Conservation (phyloP, 768 basidiomycete species). For the Lentinula boryana region DNA sequence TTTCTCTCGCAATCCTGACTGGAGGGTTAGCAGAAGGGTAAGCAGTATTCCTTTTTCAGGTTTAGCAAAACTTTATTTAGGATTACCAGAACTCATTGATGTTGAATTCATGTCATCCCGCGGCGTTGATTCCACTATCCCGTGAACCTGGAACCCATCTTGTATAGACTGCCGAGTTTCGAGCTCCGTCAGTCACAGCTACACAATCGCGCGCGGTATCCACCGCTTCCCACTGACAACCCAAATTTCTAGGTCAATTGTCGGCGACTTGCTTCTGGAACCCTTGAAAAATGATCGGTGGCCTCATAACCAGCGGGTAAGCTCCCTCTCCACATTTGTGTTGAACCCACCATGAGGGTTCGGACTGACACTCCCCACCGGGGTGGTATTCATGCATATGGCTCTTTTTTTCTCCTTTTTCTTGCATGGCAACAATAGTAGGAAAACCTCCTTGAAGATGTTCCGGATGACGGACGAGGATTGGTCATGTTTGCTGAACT, state of each 20-base stretch:
- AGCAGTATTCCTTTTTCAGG: background rate
- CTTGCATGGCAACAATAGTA: too few species aligned
- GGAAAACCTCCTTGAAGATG: too few species aligned
- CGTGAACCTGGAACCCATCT: background rate
- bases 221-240: background rate
- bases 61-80: background rate
- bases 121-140: background rate
- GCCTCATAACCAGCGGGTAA: background rate
- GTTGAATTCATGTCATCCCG: background rate
- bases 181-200: background rate
- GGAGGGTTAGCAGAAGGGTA: background rate
- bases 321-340: too few species aligned
- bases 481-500: too few species aligned
- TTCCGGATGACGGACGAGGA: too few species aligned
- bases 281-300: background rate
- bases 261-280: too few species aligned
- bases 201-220: background rate
- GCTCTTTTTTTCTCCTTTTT: too few species aligned
- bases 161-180: background rate
- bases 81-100: background rate
- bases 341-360: too few species aligned
- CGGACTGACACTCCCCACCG: too few species aligned
- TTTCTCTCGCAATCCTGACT: background rate
- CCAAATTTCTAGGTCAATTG: too few species aligned
- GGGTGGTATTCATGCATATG: too few species aligned